Conservation (phyloP, 164 flowering plant species). For the Akebia trifoliata region DNA sequence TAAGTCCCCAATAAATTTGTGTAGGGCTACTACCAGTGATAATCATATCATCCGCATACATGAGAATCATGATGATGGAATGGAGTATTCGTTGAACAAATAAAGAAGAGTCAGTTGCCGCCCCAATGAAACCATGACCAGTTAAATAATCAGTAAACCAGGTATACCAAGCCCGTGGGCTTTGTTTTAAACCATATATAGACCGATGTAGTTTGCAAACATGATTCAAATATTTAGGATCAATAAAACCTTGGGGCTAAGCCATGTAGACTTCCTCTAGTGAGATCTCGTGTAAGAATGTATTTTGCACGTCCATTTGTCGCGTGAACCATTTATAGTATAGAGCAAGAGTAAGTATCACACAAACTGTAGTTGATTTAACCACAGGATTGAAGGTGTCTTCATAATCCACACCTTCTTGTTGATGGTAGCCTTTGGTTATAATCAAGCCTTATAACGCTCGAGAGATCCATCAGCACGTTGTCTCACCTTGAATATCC, state of each 20-base stretch:
- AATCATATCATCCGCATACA: constrained; percentile 2
- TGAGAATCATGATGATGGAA: background rate
- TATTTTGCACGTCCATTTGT: background rate
- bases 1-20: background rate
- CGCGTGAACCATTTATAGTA: background rate
- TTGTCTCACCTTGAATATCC: background rate
- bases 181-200: background rate
- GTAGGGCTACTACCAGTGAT: background rate
- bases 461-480: background rate
- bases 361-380: background rate
- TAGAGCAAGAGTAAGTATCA: background rate
- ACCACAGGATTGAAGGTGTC: constrained; percentile 1
- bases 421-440: background rate
- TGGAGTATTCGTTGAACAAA: background rate
- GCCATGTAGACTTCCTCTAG: background rate
- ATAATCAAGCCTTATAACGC: background rate
- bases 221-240: background rate
- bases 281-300: constrained; percentile 1
- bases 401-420: background rate
- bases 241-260: background rate
- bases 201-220: background rate
- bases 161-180: background rate
- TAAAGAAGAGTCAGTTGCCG: background rate
- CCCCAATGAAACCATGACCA: background rate
- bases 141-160: background rate